phyloP scores from a whole-genome alignment of 345 rosid genomes.

The Leavenworthia alabamica region DNA sequence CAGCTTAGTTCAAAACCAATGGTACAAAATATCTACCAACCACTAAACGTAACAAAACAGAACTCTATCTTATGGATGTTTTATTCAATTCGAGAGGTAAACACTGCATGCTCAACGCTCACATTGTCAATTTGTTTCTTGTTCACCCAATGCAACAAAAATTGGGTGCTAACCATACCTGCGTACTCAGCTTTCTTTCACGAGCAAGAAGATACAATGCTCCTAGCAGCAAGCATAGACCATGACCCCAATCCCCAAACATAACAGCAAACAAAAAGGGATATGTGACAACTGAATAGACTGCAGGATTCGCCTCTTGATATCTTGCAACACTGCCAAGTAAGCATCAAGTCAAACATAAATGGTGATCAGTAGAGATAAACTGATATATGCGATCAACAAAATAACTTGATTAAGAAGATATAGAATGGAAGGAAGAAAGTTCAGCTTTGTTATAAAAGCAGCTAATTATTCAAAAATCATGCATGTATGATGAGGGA shows the following conservation, averaged over 20 bases:
- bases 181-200: slow-evolving; percentile 66
- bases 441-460: not conserved
- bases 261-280: slow-evolving; percentile 98
- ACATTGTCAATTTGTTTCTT: not conserved
- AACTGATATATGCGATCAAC: slow-evolving; percentile 10
- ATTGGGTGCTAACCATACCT: slow-evolving; percentile 42
- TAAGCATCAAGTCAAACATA: slow-evolving; percentile 27
- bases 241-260: slow-evolving; percentile 99
- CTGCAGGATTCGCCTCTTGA: slow-evolving; percentile 97
- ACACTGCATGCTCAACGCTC: slow-evolving; percentile 7
- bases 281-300: slow-evolving; percentile 76
- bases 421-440: not conserved
- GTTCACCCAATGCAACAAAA: slow-evolving; percentile 1
- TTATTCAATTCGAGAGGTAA: not conserved
- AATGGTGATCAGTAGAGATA: slow-evolving; percentile 8
- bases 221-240: slow-evolving; percentile 89
- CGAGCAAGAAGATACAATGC: slow-evolving; percentile 80
- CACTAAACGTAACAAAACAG: slow-evolving; percentile 12
- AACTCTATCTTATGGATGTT: not conserved
- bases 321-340: slow-evolving; percentile 89
- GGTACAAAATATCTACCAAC: not conserved
- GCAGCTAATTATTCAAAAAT: not conserved
- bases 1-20: slow-evolving; percentile 9
- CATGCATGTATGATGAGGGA: not conserved
- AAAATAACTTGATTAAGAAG: slow-evolving; percentile 13